Evolutionary conservation across 495 filamentous ascomycete species (phyloP).

Genomic region (Lindgomyces ingoldianus): DNA sequence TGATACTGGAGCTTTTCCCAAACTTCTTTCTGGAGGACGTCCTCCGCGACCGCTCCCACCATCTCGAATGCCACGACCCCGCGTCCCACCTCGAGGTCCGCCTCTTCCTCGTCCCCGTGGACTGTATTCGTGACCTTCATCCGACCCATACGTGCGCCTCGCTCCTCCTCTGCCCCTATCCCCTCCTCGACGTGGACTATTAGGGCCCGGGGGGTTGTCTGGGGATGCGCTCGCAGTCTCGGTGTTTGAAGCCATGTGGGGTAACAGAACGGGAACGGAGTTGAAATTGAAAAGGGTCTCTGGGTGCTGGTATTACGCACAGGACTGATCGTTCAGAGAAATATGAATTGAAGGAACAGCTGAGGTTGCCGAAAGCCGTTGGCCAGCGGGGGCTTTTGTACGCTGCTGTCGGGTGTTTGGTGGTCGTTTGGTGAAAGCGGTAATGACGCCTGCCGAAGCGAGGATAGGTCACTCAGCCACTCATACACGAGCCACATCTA

Average conservation of each 20-base stretch:
- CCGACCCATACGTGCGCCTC: conserved; percentile 3
- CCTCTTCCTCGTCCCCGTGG: conserved; percentile 38
- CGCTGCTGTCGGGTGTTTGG: neutral
- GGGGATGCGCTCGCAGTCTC: conserved; percentile 6
- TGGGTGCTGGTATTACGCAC: neutral
- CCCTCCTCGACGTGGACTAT: conserved; percentile 26
- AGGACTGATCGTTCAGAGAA: neutral
- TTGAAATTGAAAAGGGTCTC: neutral
- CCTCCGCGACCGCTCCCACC: conserved; percentile 23
- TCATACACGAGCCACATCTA: conserved; percentile 8
- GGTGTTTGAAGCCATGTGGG: conserved; percentile 34
- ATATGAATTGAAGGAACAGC: neutral
- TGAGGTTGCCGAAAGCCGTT: neutral
- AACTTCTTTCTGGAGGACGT: neutral
- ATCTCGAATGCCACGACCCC: conserved; percentile 32
- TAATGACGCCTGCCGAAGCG: conserved; percentile 20
- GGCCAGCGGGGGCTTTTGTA: conserved; percentile 6
- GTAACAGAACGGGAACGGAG: neutral
- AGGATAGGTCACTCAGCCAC: conserved; percentile 10
- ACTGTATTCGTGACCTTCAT: conserved; percentile 3
- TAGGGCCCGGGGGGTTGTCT: conserved; percentile 23
- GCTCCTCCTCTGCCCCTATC: conserved; percentile 25
- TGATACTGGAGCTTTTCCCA: conserved; percentile 30
- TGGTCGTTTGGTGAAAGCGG: conserved; percentile 7
- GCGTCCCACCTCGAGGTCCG: conserved; percentile 23